Conservation (phyloP, 176 grass and related monocot species). For the Puya raimondii region DNA sequence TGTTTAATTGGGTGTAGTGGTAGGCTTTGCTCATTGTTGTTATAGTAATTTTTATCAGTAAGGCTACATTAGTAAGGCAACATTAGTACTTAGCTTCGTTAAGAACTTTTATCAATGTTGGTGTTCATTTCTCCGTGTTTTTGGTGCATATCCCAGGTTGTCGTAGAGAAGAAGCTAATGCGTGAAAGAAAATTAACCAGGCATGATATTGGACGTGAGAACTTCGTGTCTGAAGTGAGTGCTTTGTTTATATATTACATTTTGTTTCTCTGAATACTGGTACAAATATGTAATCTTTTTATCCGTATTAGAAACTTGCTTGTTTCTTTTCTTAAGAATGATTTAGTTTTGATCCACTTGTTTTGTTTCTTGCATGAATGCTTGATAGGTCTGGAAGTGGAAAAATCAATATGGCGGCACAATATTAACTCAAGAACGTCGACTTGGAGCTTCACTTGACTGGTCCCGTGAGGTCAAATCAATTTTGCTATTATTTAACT, state of each 20-base stretch:
- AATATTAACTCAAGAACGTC: slow-evolving; percentile 73
- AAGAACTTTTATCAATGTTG: background rate
- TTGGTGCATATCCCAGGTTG: slow-evolving; percentile 39
- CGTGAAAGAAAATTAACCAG: slow-evolving; percentile 72
- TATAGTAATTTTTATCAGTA: too few relatives aligned
- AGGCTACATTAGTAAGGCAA: background rate
- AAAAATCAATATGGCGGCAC: slow-evolving; percentile 77
- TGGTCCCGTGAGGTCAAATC: slow-evolving; percentile 74
- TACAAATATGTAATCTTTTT: background rate
- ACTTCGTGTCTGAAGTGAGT: slow-evolving; percentile 67
- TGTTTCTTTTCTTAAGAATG: background rate
- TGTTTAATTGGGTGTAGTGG: too few relatives aligned
- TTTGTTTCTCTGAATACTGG: background rate
- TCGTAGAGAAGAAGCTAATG: slow-evolving; percentile 96
- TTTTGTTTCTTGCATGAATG: slow-evolving; percentile 19
- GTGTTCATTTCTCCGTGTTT: background rate
- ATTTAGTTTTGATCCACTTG: slow-evolving; percentile 19
- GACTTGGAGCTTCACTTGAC: slow-evolving; percentile 85
- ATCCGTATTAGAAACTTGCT: background rate
- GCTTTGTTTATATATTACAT: slow-evolving; percentile 1
- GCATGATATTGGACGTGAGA: slow-evolving; percentile 78
- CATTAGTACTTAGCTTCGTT: background rate
- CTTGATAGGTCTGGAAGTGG: slow-evolving; percentile 79
- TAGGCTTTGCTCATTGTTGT: too few relatives aligned
- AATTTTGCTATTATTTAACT: background rate